Evolutionary conservation across 2,329 filamentous ascomycete species (phyloP).

Genomic region (Plectosphaerella plurivora): DNA sequence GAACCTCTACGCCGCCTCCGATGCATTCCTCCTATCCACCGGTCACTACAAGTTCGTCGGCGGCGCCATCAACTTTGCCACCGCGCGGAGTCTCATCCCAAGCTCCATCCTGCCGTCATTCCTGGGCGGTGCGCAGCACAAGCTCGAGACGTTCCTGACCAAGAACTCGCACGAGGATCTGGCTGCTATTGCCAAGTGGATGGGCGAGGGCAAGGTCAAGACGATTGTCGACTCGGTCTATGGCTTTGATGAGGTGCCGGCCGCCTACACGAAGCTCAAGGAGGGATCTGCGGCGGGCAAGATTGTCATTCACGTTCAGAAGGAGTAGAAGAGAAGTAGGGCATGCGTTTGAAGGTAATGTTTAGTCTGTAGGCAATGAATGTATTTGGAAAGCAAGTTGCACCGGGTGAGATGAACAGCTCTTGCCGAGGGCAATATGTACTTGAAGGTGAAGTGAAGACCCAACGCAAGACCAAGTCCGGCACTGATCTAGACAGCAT

Average conservation of each 20-base stretch:
- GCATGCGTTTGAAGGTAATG: not conserved
- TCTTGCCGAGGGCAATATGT: too few species aligned
- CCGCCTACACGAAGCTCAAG: conserved; percentile 56
- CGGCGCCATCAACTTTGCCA: conserved; percentile 24
- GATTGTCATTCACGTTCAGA: conserved; percentile 36
- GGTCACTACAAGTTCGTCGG: conserved; percentile 50
- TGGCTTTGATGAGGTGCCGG: conserved; percentile 48
- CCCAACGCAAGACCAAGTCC: too few species aligned
- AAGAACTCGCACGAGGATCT: conserved; percentile 41
- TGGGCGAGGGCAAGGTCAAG: conserved; percentile 53
- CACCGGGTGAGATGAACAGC: too few species aligned
- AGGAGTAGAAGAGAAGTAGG: conserved; percentile 1
- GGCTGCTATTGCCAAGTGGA: conserved; percentile 45
- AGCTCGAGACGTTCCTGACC: conserved; percentile 33
- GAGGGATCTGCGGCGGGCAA: conserved; percentile 56
- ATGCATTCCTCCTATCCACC: conserved; percentile 41
- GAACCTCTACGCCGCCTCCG: conserved; percentile 47
- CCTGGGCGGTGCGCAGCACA: conserved; percentile 34
- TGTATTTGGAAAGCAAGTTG: too few species aligned
- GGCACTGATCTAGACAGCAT: not conserved
- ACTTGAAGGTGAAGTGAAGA: too few species aligned
- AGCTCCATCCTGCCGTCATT: conserved; percentile 24
- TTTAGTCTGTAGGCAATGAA: not conserved
- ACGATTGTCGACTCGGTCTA: conserved; percentile 51
- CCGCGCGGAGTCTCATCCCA: conserved; percentile 15